Base-by-base conservation (phyloP, 1,284 basidiomycete species). In the Cutaneotrichosporon dermatis region DNA sequence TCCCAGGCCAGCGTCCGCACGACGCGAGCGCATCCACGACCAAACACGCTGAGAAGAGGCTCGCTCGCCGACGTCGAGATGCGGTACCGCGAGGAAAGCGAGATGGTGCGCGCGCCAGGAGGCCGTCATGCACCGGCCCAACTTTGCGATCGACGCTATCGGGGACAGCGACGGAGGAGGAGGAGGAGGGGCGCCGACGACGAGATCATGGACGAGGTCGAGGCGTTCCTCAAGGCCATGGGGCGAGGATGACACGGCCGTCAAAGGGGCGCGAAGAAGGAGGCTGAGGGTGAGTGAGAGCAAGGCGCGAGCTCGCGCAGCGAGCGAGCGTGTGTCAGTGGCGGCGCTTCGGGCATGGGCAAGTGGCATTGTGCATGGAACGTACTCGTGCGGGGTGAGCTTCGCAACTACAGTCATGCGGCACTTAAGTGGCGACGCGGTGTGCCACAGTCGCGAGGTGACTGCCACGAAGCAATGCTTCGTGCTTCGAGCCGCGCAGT, bases 61-160 rank as follows among this genome's bases (percentile, higher is more conserved):
- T 58, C 61, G 11, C 7, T 80, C 85, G 75, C 80, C 82, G 40
- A 73, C 39, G 69, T 70, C 36, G 73, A 72, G 61, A 60, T 63
- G 46, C 57, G 75, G 12, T 73, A 74, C 55, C 64, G 74, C 45
- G 75, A 78, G 60, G 77, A 79, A 58, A 72, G 67, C 57, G 74
- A 77, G 55, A 85, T 88, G 77, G 83, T 93, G 48, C 83, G 88
- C 58, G 88, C 86, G 1, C 89, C 89, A 87, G 61, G 87, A 88
- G 52, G 89, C 89, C 8, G 81, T 93, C 48, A 87, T 93, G 86
- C 89, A 94, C 71, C 81, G 93, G 51, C 91, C 90, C 41, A 87
- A 88, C 63, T 97, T 96, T 75, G 91, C 91, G 2, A 95, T 96
- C 66, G 93, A 97, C 72, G 90, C 92, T 74, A 90, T 87, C 4